A percentile compares a stretch with the other conserved stretches of the same genome.
Evolutionary conservation across 1,284 basidiomycete genomes (phyloP).

Genomic region (Cryptococcus hybrid): DNA sequence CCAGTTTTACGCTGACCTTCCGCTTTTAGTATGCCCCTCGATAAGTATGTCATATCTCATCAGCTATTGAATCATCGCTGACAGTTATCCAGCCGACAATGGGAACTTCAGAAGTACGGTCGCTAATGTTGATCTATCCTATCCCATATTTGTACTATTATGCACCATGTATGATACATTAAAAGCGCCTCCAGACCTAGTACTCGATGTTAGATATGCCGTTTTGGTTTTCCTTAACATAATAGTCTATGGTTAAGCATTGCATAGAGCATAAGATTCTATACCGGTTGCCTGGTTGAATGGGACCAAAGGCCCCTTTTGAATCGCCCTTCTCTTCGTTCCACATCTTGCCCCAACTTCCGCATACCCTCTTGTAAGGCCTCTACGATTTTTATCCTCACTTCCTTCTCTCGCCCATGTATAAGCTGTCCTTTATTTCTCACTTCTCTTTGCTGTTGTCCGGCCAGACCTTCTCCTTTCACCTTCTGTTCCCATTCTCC

Average conservation of each 20-base stretch:
- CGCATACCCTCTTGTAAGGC: slow-evolving; percentile 36
- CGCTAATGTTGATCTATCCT: slow-evolving; percentile 24
- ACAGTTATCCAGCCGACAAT: slow-evolving; percentile 42
- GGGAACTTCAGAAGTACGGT: slow-evolving; percentile 52
- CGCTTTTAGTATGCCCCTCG: slow-evolving; percentile 75
- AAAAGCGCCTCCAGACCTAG: not conserved
- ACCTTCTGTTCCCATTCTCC: slow-evolving; percentile 24
- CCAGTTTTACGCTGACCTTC: slow-evolving; percentile 11
- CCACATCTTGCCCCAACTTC: slow-evolving; percentile 38
- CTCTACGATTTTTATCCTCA: slow-evolving; percentile 32
- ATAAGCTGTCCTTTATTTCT: slow-evolving; percentile 21
- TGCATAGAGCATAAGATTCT: not conserved
- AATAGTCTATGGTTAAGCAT: not conserved
- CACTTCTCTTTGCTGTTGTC: slow-evolving; percentile 22
- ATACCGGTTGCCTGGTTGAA: slow-evolving; percentile 13
- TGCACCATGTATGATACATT: slow-evolving; percentile 11
- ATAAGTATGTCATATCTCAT: slow-evolving; percentile 68
- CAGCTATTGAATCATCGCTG: not conserved
- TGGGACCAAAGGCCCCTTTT: slow-evolving; percentile 40
- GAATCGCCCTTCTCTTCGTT: slow-evolving; percentile 45
- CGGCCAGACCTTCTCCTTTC: slow-evolving; percentile 8
- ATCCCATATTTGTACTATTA: slow-evolving; percentile 4
- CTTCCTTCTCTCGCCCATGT: slow-evolving; percentile 26
- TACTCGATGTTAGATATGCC: not conserved
- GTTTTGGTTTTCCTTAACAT: not conserved